phyloP scores from a whole-genome alignment of 2,329 filamentous ascomycete species.

The Colletotrichum plurivorum region DNA sequence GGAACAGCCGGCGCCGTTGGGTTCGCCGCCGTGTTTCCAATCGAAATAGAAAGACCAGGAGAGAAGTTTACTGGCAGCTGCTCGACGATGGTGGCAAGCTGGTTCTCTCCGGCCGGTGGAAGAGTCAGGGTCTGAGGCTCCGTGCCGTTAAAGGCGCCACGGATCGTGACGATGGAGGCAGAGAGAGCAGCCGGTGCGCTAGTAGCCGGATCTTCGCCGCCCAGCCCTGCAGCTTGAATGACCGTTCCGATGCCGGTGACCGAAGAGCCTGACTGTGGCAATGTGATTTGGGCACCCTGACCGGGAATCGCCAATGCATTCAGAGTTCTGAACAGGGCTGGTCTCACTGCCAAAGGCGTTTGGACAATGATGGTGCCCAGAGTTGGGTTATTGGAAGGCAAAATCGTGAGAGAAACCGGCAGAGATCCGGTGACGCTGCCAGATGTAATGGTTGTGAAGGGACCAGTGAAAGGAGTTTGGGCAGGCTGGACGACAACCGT shows the following conservation, averaged over 20 bases:
- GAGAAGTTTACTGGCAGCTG: slow-evolving; percentile 25
- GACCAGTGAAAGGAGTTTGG: slow-evolving; percentile 23
- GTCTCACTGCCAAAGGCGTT: slow-evolving; percentile 9
- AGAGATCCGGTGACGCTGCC: slow-evolving; percentile 26
- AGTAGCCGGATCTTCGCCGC: slow-evolving; percentile 31
- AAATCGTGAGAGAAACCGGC: slow-evolving; percentile 20
- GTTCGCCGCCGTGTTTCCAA: neutral
- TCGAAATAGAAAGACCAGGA: neutral
- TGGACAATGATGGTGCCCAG: slow-evolving; percentile 33
- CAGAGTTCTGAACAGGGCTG: slow-evolving; percentile 6
- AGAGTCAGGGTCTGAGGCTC: slow-evolving; percentile 18
- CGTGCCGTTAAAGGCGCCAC: slow-evolving; percentile 20
- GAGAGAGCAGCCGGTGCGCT: neutral
- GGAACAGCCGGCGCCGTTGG: slow-evolving; percentile 5
- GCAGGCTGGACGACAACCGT: slow-evolving; percentile 30
- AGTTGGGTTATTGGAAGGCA: slow-evolving; percentile 22
- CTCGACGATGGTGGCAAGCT: slow-evolving; percentile 24
- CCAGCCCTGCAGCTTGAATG: slow-evolving; percentile 23
- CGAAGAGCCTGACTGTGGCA: neutral
- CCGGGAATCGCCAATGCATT: slow-evolving; percentile 20
- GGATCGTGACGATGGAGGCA: slow-evolving; percentile 21
- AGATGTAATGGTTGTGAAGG: slow-evolving; percentile 32
- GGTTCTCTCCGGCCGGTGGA: neutral
- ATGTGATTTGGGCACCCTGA: slow-evolving; percentile 18
- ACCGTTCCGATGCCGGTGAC: slow-evolving; percentile 3